These are phyloP conservation scores for Fagopyrum esculentum DNA, from an alignment of 148 eudicot species.

Conservation along the genomic window DNA sequence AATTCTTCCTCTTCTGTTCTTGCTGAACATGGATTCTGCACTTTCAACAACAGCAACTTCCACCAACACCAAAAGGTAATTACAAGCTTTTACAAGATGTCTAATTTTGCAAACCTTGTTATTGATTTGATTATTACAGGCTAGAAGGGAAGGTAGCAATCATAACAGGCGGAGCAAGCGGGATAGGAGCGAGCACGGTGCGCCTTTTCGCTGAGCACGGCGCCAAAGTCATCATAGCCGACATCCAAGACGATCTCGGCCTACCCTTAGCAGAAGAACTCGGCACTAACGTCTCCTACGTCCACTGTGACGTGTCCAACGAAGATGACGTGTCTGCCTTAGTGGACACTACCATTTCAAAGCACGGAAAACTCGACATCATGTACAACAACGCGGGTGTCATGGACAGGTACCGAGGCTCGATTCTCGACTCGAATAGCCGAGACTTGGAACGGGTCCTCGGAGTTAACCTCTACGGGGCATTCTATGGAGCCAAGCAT, in stretches of 20 bases:
- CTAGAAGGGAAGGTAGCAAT: conserved; percentile 73
- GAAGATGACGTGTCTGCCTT: conserved; percentile 22
- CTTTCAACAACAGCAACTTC: neutral
- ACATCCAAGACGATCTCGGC: conserved; percentile 43
- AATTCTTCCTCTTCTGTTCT: neutral
- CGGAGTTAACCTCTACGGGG: conserved; percentile 36
- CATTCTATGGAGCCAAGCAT: conserved; percentile 46
- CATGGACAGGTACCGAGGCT: conserved; percentile 14
- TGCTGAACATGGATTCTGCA: neutral
- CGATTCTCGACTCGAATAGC: conserved; percentile 24
- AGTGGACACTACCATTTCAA: conserved; percentile 22
- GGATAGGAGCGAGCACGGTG: conserved; percentile 58
- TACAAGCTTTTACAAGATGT: no score
- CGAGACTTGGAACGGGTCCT: conserved; percentile 30
- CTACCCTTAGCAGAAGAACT: conserved; percentile 26
- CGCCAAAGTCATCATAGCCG: conserved; percentile 74
- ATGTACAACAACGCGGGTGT: conserved; percentile 47
- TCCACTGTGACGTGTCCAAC: conserved; percentile 42
- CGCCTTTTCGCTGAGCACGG: conserved; percentile 44
- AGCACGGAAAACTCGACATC: conserved; percentile 32
- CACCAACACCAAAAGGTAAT: neutral
- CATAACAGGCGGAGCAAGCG: conserved; percentile 79
- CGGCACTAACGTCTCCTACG: conserved; percentile 29
- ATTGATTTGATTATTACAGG: conserved; percentile 14
- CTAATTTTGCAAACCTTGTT: no score